Conservation (phyloP, 768 basidiomycete genomes). For the Dioszegia aurantiaca region DNA sequence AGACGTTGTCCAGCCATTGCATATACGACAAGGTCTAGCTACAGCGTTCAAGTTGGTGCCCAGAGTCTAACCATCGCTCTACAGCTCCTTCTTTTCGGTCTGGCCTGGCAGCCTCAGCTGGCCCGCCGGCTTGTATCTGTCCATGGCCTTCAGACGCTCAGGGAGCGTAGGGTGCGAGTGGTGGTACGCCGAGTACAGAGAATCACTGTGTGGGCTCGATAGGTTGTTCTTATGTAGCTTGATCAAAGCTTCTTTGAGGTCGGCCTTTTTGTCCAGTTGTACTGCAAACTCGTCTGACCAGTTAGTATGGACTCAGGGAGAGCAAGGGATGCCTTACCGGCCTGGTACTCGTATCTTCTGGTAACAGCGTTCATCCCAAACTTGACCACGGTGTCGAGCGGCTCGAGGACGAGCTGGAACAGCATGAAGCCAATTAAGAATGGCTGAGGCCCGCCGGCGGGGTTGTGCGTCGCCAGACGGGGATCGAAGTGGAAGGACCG, state of each 20-base stretch:
- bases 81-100: constrained; percentile 36
- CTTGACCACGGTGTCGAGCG: constrained; percentile 50
- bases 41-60: no score
- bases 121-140: constrained; percentile 48
- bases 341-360: constrained; percentile 86
- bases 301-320: constrained; percentile 39
- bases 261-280: constrained; percentile 62
- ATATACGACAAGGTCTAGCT: no score
- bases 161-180: constrained; percentile 93
- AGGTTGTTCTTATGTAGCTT: constrained; percentile 87
- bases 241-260: constrained; percentile 62
- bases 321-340: constrained; percentile 66
- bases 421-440: constrained; percentile 53
- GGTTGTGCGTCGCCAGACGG: constrained; percentile 28
- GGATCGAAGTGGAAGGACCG: constrained; percentile 49
- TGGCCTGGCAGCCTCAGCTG: constrained; percentile 22
- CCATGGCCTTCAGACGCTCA: constrained; percentile 79
- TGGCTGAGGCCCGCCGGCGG: constrained; percentile 40
- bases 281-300: constrained; percentile 74
- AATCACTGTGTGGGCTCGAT: constrained; percentile 90
- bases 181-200: constrained; percentile 93
- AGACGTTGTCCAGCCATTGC: no score
- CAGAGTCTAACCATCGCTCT: neutral
- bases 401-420: constrained; percentile 51
- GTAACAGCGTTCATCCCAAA: constrained; percentile 72